Percentiles rank a stretch among this genome's conserved stretches.
Conservation (phyloP, 208 protist genomes). For the Angomonas ambiguus region DNA sequence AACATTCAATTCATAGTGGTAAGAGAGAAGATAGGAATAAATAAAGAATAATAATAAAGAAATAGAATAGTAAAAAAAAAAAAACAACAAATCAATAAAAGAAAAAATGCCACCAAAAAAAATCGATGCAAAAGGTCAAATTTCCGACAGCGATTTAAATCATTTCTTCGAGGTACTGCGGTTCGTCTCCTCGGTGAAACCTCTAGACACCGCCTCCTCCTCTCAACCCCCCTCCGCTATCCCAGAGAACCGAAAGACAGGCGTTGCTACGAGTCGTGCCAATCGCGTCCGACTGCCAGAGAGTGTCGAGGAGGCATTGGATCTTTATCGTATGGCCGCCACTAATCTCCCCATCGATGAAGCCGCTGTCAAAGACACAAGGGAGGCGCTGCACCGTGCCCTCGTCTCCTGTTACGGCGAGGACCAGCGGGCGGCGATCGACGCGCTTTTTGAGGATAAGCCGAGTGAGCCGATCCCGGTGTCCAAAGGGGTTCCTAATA, state of each 20-base stretch:
- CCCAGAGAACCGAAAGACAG: background rate
- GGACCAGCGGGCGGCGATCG: background rate
- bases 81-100: too few relatives aligned
- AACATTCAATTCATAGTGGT: too few relatives aligned
- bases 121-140: background rate
- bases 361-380: conserved; percentile 15
- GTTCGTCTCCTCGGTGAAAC: conserved; percentile 27
- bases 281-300: conserved; percentile 28
- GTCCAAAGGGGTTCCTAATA: background rate
- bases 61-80: background rate
- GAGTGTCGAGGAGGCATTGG: conserved; percentile 25
- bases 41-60: too few relatives aligned
- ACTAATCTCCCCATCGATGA: conserved; percentile 43
- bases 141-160: conserved; percentile 24
- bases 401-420: conserved; percentile 14
- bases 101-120: background rate
- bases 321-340: conserved; percentile 53
- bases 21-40: too few relatives aligned
- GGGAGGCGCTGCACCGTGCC: conserved; percentile 17
- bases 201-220: background rate
- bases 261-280: conserved; percentile 11
- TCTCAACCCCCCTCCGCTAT: background rate
- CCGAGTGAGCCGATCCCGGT: background rate
- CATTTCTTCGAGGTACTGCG: conserved; percentile 57
- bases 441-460: conserved; percentile 14